A percentile compares a stretch with the other conserved stretches of the same genome.
Conservation (phyloP, 73 alveolate genomes). For the Breviolum minutum region DNA sequence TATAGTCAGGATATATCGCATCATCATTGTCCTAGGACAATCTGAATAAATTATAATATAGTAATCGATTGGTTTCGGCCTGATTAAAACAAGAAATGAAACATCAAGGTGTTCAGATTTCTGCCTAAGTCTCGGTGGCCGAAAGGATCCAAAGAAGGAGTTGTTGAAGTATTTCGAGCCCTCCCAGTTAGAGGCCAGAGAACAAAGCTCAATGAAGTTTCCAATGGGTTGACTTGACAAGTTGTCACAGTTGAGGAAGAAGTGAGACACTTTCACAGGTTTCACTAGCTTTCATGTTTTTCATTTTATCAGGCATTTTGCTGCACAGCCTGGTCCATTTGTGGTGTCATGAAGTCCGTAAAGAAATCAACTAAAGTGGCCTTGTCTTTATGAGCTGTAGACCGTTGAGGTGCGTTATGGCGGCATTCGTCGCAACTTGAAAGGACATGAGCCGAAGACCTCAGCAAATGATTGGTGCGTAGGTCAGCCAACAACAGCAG, state of each 20-base stretch:
- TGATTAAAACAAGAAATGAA: no score
- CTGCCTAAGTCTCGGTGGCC: neutral
- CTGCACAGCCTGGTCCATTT: no score
- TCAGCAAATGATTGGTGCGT: neutral
- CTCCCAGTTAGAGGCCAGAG: slow-evolving; percentile 30
- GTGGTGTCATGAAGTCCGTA: no score
- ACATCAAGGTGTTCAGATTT: neutral
- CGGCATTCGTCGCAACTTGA: slow-evolving; percentile 50
- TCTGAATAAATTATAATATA: no score
- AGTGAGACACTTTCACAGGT: no score
- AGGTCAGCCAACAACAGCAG: neutral
- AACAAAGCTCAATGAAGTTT: neutral
- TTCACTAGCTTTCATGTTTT: no score
- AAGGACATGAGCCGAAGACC: slow-evolving; percentile 18
- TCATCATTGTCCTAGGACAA: no score
- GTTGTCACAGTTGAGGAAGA: neutral
- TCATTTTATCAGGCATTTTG: no score
- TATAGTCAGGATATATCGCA: no score
- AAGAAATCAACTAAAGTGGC: neutral
- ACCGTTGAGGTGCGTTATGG: neutral
- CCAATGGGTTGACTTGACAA: neutral
- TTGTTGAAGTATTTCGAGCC: slow-evolving; percentile 56
- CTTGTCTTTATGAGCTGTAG: neutral
- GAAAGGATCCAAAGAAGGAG: slow-evolving; percentile 35
- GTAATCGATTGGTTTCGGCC: no score